Base-by-base conservation (phyloP, 2,329 filamentous ascomycete genomes). In the Parafenestella ontariensis region DNA sequence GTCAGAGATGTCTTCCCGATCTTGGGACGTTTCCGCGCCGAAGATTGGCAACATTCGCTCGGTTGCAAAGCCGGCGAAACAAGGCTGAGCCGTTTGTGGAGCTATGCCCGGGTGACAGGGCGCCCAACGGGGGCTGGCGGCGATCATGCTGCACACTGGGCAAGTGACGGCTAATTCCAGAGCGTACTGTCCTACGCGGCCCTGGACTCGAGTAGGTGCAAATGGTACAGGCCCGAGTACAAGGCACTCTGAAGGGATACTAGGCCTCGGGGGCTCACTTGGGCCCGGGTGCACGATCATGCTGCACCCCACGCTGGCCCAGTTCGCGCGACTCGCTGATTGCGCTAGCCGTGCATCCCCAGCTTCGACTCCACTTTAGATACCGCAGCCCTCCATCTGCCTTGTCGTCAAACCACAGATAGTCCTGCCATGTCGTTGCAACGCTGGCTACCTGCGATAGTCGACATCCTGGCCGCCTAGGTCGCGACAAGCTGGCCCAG, bases 351-450 rank as follows among this genome's bases (percentile, higher is more conserved):
- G 53, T 46, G 43, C 52, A 54, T 54, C 60, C 54, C 61, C 58
- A 59, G 53, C 47, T 59, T 60, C 54, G 50, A 57, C 66, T 70
- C 68, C 65, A 67, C 66, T 68, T 66, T 59, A 64, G 60, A 65
- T 66, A 67, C 50, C 56, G 52, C 40, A 29, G 49, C 13, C 58
- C 51, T 48, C 49, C 45, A 56, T 47, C 60, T 64, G 55, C 54
- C 55, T 51, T 46, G 15, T 34, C 52, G 49, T 34, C 34, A 28
- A 33, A 23, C 37, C 29, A 41, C 44, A 28, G 26, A n/a, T 37
- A 43, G 7, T 33, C 40, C 39, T 33, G 26, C 46, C 41, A 39
- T 11, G 13, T 39, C 37, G 28, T 11, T 51, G 42, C 46, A 41
- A 29, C 42, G 21, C 49, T 46, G 33, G 36, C 34, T 49, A 5